Evolutionary conservation across 345 rosid species (phyloP).

Genomic region (Camelina sativa): DNA sequence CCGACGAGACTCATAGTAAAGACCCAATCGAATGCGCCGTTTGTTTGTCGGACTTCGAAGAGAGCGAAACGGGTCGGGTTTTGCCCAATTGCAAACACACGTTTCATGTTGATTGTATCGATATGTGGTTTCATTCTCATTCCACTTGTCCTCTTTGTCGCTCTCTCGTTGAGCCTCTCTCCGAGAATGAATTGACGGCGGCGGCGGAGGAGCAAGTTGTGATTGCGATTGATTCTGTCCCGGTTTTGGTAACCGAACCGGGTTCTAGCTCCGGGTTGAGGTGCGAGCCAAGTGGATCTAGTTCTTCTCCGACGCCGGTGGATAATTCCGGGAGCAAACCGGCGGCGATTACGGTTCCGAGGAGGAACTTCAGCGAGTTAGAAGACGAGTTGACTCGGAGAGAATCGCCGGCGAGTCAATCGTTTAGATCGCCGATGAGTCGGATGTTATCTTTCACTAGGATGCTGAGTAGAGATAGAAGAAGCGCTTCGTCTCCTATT

Average conservation of each 20-base stretch:
- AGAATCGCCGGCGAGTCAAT: slow-evolving; percentile 46
- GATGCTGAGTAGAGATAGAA: slow-evolving; percentile 59
- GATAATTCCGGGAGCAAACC: slow-evolving; percentile 49
- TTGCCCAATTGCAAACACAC: slow-evolving; percentile 83
- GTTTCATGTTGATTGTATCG: slow-evolving; percentile 84
- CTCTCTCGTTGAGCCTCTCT: slow-evolving; percentile 58
- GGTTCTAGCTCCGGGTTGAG: slow-evolving; percentile 42
- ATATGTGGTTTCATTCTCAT: slow-evolving; percentile 98
- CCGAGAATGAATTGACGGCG: neutral
- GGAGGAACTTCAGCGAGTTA: slow-evolving; percentile 42
- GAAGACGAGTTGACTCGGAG: slow-evolving; percentile 41
- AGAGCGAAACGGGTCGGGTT: slow-evolving; percentile 72
- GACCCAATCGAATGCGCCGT: slow-evolving; percentile 79
- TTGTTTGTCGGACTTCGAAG: slow-evolving; percentile 86
- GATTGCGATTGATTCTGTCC: slow-evolving; percentile 19
- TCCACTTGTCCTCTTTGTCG: slow-evolving; percentile 95
- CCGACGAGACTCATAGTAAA: slow-evolving; percentile 44
- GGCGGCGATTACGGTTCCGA: slow-evolving; percentile 48
- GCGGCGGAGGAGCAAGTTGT: slow-evolving; percentile 32
- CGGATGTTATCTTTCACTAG: slow-evolving; percentile 64
- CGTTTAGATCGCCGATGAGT: slow-evolving; percentile 62
- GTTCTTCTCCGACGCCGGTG: slow-evolving; percentile 31
- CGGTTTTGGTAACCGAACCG: slow-evolving; percentile 39
- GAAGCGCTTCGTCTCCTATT: slow-evolving; percentile 42
- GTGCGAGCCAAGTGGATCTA: slow-evolving; percentile 28